A percentile compares a stretch with the other conserved stretches of the same genome.
Conservation (phyloP, 2,329 filamentous ascomycete genomes). For the Pseudogymnoascus verrucosus region DNA sequence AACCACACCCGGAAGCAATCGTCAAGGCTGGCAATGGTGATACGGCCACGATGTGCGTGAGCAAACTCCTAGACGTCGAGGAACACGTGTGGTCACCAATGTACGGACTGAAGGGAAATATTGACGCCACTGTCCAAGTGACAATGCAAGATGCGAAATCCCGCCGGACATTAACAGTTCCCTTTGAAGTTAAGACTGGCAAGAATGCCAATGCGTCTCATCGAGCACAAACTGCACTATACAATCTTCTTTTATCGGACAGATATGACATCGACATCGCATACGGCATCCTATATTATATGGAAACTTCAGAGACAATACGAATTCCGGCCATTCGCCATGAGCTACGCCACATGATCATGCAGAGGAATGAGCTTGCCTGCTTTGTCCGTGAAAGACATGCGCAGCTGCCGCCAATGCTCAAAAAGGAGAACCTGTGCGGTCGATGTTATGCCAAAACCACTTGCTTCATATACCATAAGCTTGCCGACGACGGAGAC, state of each 20-base stretch:
- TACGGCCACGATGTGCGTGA: conserved; percentile 74
- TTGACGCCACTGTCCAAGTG: conserved; percentile 92
- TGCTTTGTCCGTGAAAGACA: conserved; percentile 76
- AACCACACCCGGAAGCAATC: conserved; percentile 61
- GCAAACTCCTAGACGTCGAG: conserved; percentile 90
- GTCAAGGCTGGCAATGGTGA: conserved; percentile 74
- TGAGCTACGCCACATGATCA: conserved; percentile 92
- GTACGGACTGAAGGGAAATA: conserved; percentile 95
- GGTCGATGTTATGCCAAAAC: conserved; percentile 84
- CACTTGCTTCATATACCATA: conserved; percentile 89
- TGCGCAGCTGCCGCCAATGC: conserved; percentile 74
- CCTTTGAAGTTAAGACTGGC: conserved; percentile 93
- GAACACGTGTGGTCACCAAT: conserved; percentile 98
- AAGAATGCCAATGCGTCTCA: conserved; percentile 75
- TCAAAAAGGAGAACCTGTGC: conserved; percentile 74
- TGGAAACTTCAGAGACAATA: conserved; percentile 80
- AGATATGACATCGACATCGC: conserved; percentile 88
- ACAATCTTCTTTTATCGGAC: conserved; percentile 86
- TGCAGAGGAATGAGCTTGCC: conserved; percentile 85
- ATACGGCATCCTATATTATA: conserved; percentile 89
- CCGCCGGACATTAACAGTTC: conserved; percentile 65
- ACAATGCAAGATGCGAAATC: conserved; percentile 60
- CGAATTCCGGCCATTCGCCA: conserved; percentile 78
- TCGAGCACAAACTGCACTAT: conserved; percentile 87
- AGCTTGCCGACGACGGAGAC: conserved; percentile 74